Percentiles rank a stretch among this genome's conserved stretches.
phyloP scores from a whole-genome alignment of 768 basidiomycete species.

The Gelatoporia subvermispora region DNA sequence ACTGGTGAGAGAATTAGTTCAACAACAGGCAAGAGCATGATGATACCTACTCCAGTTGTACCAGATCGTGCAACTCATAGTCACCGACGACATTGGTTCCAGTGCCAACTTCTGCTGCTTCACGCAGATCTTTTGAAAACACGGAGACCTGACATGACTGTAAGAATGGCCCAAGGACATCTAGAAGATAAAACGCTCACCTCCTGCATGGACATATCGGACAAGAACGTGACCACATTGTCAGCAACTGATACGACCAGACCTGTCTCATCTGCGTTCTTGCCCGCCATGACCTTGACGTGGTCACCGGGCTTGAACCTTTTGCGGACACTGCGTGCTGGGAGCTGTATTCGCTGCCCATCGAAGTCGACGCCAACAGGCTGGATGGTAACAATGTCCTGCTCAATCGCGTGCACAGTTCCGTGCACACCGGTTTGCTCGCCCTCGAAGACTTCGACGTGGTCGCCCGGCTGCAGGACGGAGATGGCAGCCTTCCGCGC shows the following conservation, averaged over 20 bases:
- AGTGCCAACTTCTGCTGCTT: slow-evolving; percentile 95
- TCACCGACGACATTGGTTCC: slow-evolving; percentile 86
- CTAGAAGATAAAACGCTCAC: slow-evolving; percentile 33
- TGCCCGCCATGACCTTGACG: slow-evolving; percentile 95
- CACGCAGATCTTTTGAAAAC: slow-evolving; percentile 94
- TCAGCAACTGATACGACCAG: slow-evolving; percentile 89
- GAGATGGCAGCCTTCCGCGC: slow-evolving; percentile 87
- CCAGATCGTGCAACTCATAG: slow-evolving; percentile 94
- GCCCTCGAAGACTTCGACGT: slow-evolving; percentile 95
- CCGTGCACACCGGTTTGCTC: slow-evolving; percentile 93
- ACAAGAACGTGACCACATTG: slow-evolving; percentile 91
- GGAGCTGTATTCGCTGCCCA: slow-evolving; percentile 80
- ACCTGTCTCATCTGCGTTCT: slow-evolving; percentile 93
- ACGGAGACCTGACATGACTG: slow-evolving; percentile 70
- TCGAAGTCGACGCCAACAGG: slow-evolving; percentile 80
- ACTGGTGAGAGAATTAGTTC: slow-evolving; percentile 35
- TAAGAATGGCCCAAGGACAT: neutral
- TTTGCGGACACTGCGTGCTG: slow-evolving; percentile 87
- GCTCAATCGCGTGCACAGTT: slow-evolving; percentile 82
- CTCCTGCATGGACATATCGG: slow-evolving; percentile 97
- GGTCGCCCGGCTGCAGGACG: slow-evolving; percentile 95
- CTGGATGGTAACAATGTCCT: slow-evolving; percentile 82
- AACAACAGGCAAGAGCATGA: neutral
- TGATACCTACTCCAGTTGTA: slow-evolving; percentile 78
- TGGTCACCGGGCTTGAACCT: slow-evolving; percentile 96